Evolutionary conservation across 2,329 filamentous ascomycete species (phyloP), one percentile per base, ranked within the genome.

Genomic region (Lachnellula arida): DNA sequence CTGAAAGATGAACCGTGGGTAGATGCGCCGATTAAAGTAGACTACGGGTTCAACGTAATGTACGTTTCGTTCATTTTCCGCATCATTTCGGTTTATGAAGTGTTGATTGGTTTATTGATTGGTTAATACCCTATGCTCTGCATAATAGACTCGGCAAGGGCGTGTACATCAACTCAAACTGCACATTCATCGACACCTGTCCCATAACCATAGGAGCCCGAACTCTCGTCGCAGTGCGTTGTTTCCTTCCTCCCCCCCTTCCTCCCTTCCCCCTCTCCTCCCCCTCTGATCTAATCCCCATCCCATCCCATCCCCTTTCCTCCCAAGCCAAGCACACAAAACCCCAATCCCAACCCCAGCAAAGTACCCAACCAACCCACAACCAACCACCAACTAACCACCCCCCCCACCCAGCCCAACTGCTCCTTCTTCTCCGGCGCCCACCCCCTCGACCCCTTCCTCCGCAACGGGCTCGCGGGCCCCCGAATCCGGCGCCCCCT

Each of bases 1-100:
- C 80, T 94, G 35, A 75, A 77, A 22, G 75, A 86, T 35, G 78
- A 87, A 25, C 83, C 89, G 0, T 91, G 83, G 80, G 76, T 93
- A 22, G 85, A 89, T 58, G 73, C 79, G 0, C 89, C 89, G 0
- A 76, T 94, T 52, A 81, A 78, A 46, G 80, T 87, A 58, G 90
- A 95, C 72, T 93, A 94, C 64, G 91, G 91, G 3, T 85, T 79
- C 65, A 91, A 94, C 60, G 75, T 93, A 46, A 81, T 73, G 78
- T 80, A 68, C 46, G 69, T 61, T 35, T 17, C 7, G 2, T 8
- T 12, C 19, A 22, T 42, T 8, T 4, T 28, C 28, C 8, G 1
- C n/a, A n/a, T 4, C 9, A 17, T 32, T 14, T 5, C 34, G n/a
- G 37, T 19, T 15, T 12, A 44, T 5, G 32, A n/a, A 12, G 6